phyloP scores from a whole-genome alignment of 2,329 filamentous ascomycete species.

The Talaromyces sp. region DNA sequence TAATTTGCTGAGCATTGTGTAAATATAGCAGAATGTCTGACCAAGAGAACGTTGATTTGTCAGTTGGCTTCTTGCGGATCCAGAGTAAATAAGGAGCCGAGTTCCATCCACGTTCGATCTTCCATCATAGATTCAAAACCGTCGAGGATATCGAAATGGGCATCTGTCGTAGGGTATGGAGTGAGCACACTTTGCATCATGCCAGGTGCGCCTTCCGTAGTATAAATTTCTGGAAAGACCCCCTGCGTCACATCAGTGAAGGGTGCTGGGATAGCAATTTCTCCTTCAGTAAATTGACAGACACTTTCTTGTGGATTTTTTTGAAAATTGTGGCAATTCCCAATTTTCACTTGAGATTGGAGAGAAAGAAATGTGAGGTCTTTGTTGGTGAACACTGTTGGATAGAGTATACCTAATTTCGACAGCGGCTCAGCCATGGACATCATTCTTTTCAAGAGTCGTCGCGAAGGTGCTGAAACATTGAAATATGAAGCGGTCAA shows the following conservation, averaged over 20 bases:
- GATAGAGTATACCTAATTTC: not conserved
- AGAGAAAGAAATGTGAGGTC: not conserved
- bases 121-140: not conserved
- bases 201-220: not conserved
- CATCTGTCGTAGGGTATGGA: not conserved
- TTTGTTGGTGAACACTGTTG: not conserved
- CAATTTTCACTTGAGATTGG: not conserved
- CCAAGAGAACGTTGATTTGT: not conserved
- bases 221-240: not conserved
- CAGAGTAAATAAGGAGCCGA: not conserved
- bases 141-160: not conserved
- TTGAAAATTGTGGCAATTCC: not conserved
- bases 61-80: not conserved
- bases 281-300: not conserved
- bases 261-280: not conserved
- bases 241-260: not conserved
- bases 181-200: not conserved
- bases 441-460: not conserved
- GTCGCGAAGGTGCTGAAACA: not conserved
- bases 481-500: not conserved
- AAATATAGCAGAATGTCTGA: not conserved
- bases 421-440: not conserved
- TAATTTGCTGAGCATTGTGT: not conserved
- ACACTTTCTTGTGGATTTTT: not conserved
- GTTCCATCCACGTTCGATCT: conserved; percentile 1